Percentiles rank a stretch among this genome's conserved stretches.
These are phyloP conservation scores for Vararia minispora DNA, from an alignment of 768 basidiomycete genomes.

Conservation along the genomic window DNA sequence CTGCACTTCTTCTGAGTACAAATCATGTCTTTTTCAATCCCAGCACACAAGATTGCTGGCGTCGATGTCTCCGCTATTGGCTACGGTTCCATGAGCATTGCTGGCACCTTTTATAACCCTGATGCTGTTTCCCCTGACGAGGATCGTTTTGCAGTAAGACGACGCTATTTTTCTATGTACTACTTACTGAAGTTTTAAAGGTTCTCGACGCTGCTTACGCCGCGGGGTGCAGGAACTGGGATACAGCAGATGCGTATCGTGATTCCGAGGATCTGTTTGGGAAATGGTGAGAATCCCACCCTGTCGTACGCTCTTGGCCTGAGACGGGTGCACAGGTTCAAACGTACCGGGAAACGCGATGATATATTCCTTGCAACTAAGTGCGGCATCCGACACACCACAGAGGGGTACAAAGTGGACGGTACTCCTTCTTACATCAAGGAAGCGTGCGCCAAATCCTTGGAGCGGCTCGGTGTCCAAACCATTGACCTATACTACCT, in stretches of 20 bases:
- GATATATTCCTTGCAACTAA: slow-evolving; percentile 39
- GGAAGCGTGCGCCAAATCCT: slow-evolving; percentile 16
- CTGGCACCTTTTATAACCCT: slow-evolving; percentile 36
- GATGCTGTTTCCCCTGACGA: slow-evolving; percentile 38
- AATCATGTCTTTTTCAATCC: too few species aligned
- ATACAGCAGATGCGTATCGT: slow-evolving; percentile 32
- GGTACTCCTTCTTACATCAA: slow-evolving; percentile 19
- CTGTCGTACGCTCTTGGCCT: slow-evolving; percentile 9
- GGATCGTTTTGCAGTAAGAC: slow-evolving; percentile 46
- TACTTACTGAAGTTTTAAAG: slow-evolving; percentile 12
- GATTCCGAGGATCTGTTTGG: slow-evolving; percentile 35
- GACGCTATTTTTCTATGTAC: not conserved
- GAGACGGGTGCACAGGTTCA: slow-evolving; percentile 29
- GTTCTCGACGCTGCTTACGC: slow-evolving; percentile 32
- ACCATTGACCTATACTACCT: slow-evolving; percentile 24
- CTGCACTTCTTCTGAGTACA: too few species aligned
- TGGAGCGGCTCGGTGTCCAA: slow-evolving; percentile 20
- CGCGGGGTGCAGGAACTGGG: slow-evolving; percentile 35
- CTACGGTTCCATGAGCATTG: slow-evolving; percentile 51
- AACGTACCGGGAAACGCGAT: slow-evolving; percentile 39
- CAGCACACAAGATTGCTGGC: slow-evolving; percentile 34
- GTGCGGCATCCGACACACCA: slow-evolving; percentile 19
- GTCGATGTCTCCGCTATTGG: slow-evolving; percentile 40
- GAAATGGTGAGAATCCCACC: slow-evolving; percentile 24
- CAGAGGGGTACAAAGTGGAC: slow-evolving; percentile 11